Evolutionary conservation across 495 filamentous ascomycete species (phyloP).

Genomic region (Hyaloscypha hepaticicola): DNA sequence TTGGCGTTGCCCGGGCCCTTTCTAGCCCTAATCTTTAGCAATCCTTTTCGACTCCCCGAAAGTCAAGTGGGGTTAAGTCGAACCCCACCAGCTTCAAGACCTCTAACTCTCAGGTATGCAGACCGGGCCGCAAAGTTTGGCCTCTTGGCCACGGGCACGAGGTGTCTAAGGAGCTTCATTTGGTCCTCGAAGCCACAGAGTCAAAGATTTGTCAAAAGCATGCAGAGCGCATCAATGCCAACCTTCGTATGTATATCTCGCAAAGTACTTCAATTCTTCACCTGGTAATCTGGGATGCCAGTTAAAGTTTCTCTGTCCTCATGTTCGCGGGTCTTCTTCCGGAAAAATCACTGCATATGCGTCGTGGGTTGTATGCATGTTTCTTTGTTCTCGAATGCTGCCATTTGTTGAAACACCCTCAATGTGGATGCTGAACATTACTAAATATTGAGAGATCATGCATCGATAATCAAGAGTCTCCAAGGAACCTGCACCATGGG

Average conservation of each 20-base stretch:
- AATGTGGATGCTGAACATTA: background rate
- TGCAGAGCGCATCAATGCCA: background rate
- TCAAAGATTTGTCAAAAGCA: no score
- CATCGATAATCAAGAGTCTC: background rate
- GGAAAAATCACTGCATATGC: background rate
- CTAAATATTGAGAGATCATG: background rate
- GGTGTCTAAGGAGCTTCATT: no score
- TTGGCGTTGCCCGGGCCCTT: background rate
- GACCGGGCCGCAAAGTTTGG: background rate
- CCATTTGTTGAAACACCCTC: background rate
- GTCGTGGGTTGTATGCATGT: background rate
- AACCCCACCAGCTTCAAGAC: background rate
- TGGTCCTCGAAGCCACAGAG: no score
- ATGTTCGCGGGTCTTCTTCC: background rate
- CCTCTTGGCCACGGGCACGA: background rate
- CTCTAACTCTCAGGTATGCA: background rate
- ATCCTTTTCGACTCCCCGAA: background rate
- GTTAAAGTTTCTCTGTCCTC: background rate
- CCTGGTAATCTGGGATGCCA: background rate
- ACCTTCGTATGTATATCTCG: background rate
- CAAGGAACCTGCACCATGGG: background rate
- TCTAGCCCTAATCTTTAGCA: background rate
- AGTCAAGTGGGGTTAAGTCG: background rate
- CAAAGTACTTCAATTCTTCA: background rate
- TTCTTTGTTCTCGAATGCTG: background rate